Evolutionary conservation across 805 yeast species (phyloP), one percentile per base, ranked within the genome.

Genomic region (Zygotorulaspora sp.): DNA sequence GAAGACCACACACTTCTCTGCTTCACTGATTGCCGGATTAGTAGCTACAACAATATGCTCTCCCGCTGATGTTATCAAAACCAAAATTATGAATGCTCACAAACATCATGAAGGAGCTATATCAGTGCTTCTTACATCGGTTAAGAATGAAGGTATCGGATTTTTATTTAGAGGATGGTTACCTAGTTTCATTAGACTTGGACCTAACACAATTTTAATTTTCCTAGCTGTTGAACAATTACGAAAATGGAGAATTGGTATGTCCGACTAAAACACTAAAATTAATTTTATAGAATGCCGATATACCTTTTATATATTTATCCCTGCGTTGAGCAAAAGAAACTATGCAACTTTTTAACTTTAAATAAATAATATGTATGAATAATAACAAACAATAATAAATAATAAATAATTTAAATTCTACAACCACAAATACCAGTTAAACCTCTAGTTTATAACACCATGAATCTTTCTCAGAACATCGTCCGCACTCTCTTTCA

Each of bases 141-240:
- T 86, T 13, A 71, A 70, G 45, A 64, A 53, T 9, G 95, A 86
- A 61, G 96, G 96, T 15, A 68, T 76, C 10, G 72, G 78, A 1
- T 87, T 87, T 64, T 75, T 85, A 80, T 86, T 86, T 63, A 71
- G 95, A 61, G 96, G 96, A 17, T 86, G 96, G 96, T 65, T 83
- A 24, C 95, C 95, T 21, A 79, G 92, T 29, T 86, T 86, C 55
- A 74, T 85, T 5, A 76, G 96, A 56, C 69, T 86, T 45, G 95
- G 95, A 0, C 96, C 96, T 23, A 83, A 79, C 48, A 80, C 87
- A 0, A 78, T 80, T 38, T 71, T 80, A 14, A 80, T 83, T 1
- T 80, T 80, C 58, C 62, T 80, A 48, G 84, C 78, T 6, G 71
- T 80, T 38, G 87, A 80, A 56, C 82, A 80, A 52, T 63, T 80